phyloP scores from a whole-genome alignment of 108 stramenopile genomes.

The Skeletonema tropicum region DNA sequence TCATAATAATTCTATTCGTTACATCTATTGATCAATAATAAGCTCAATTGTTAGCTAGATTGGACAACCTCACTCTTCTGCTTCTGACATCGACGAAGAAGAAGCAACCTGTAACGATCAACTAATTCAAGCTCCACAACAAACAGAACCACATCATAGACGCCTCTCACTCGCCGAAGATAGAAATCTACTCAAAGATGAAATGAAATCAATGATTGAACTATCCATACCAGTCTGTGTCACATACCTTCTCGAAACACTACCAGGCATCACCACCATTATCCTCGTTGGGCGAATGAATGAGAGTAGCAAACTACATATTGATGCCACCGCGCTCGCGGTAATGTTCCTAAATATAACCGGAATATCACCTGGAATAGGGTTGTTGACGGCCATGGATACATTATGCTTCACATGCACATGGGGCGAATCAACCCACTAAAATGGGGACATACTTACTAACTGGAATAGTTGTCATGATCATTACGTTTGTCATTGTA shows the following conservation, averaged over 20 bases:
- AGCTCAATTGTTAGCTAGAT: no score
- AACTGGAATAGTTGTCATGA: slow-evolving; percentile 27
- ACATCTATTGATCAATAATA: no score
- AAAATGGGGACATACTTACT: slow-evolving; percentile 51
- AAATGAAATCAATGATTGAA: slow-evolving; percentile 30
- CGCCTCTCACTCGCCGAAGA: background rate
- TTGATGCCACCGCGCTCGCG: slow-evolving; percentile 50
- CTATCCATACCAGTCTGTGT: slow-evolving; percentile 32
- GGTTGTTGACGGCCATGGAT: slow-evolving; percentile 49
- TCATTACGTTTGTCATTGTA: slow-evolving; percentile 17
- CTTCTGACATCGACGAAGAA: background rate
- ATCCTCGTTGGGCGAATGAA: slow-evolving; percentile 37
- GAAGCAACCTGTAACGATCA: background rate
- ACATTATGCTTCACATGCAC: slow-evolving; percentile 52
- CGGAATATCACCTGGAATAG: slow-evolving; percentile 40
- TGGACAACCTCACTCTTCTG: background rate
- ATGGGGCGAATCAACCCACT: slow-evolving; percentile 43
- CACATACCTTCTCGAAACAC: slow-evolving; percentile 41
- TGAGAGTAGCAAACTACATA: slow-evolving; percentile 16
- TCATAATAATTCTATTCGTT: no score
- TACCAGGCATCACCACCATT: slow-evolving; percentile 46
- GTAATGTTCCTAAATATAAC: slow-evolving; percentile 46
- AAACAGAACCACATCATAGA: background rate
- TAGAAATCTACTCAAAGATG: slow-evolving; percentile 29
- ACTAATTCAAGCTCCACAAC: background rate